Evolutionary conservation across 1,284 basidiomycete genomes (phyloP), one percentile per base, ranked within the genome.

Genomic region (Rugiboletus extremiorientalis): DNA sequence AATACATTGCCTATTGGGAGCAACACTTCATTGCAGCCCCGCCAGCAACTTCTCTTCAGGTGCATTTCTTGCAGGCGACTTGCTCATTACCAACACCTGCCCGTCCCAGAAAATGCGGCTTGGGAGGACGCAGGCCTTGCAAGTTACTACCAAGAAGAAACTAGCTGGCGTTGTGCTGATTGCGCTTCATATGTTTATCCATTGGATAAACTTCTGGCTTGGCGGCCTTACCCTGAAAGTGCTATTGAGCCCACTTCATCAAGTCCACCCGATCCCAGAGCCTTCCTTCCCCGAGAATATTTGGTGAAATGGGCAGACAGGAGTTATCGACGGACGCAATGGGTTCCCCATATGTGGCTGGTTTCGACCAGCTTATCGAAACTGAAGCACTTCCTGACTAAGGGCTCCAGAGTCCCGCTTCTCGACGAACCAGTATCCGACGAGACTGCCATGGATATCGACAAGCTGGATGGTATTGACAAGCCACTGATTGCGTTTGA

Each of bases 291-390:
- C 23, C 79, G 94, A 55, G 92, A 96, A 72, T 96, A 97, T 67
- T 84, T 97, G 12, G 84, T 96, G 56, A 97, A 97, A 70, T 97
- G 92, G 90, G 72, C 76, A 8, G 84, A 80, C 56, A 76, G 90
- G 56, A 89, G 92, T 60, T 95, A 90, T 72, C 77, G 88, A 50
- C 84, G 92, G 55, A 77, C 84, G 44, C 77, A 86, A 63, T 96
- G 94, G 94, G 92, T 96, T 2, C 89, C 94, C 22, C 94, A 96
- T 67, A 86, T 89, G 75, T 97, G 92, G 92, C 77, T 97, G 1
- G 75, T 86, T 31, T 83, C 88, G 5, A 85, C 83, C 12, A 77
- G 84, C 48, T 68, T 73, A 6, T 67, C 70, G 18, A 91, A 87
- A 66, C 76, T 97, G 54, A 85, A 86, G 61, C 84, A 91, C 70